phyloP scores from a whole-genome alignment of 345 rosid genomes.

The Combretum micranthum region DNA sequence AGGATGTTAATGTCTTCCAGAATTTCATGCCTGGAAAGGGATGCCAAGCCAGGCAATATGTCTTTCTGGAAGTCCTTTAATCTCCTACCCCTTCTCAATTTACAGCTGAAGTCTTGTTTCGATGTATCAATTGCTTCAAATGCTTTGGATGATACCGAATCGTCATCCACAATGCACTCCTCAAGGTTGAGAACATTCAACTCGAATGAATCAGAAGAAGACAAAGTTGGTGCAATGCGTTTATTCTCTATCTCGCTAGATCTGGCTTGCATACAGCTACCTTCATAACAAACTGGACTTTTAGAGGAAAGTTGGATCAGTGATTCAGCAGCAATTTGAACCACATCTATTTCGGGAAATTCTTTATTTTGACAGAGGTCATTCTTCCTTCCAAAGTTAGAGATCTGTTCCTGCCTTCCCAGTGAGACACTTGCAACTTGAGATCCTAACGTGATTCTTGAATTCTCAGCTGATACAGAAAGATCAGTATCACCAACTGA shows the following conservation, averaged over 20 bases:
- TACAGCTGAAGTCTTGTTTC: slow-evolving; percentile 40
- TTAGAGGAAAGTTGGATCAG: slow-evolving; percentile 35
- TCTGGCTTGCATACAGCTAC: slow-evolving; percentile 12
- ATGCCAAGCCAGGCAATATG: slow-evolving; percentile 54
- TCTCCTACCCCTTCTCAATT: slow-evolving; percentile 71
- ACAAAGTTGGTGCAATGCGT: slow-evolving; percentile 21
- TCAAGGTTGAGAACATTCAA: slow-evolving; percentile 36
- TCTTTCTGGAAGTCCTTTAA: slow-evolving; percentile 78
- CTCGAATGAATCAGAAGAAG: slow-evolving; percentile 58
- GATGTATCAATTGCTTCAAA: slow-evolving; percentile 30
- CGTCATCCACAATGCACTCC: slow-evolving; percentile 40
- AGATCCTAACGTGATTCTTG: slow-evolving; percentile 1
- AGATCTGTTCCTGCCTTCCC: slow-evolving; percentile 19
- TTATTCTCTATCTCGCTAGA: slow-evolving; percentile 19
- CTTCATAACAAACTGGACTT: slow-evolving; percentile 17
- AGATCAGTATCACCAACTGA: slow-evolving; percentile 2
- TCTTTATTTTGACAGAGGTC: slow-evolving; percentile 14
- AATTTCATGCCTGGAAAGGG: slow-evolving; percentile 68
- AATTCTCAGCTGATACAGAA: slow-evolving; percentile 1
- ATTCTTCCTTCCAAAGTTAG: slow-evolving; percentile 7
- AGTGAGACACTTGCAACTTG: slow-evolving; percentile 11
- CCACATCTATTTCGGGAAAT: slow-evolving; percentile 23
- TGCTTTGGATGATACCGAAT: slow-evolving; percentile 49
- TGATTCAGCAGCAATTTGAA: slow-evolving; percentile 56
- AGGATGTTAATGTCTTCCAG: slow-evolving; percentile 63